Evolutionary conservation across 2,329 filamentous ascomycete genomes (phyloP), one percentile per base, ranked within the genome.

Genomic region (Cordyceps tenuipes): DNA sequence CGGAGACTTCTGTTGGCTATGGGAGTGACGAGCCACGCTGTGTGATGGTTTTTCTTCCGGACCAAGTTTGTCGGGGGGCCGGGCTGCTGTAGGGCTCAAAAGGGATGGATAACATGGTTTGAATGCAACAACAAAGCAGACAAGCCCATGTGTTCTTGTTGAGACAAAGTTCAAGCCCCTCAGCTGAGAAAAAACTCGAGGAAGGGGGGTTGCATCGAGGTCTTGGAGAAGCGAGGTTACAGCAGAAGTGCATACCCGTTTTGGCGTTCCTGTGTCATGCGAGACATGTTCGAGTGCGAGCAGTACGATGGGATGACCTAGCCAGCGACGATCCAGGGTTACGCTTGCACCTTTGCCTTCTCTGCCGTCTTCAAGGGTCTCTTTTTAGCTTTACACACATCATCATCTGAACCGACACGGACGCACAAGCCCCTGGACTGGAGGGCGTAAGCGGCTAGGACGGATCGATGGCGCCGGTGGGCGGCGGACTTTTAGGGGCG

Each of bases 361-460:
- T n/a, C n/a, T n/a, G n/a, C 34, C 34, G 34, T 13, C 26, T 55
- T 55, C 41, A 46, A 55, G 52, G 52, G 41, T 46, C 41, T 13
- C 23, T 19, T 46, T 1, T 54, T 31, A 13, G 52, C 52, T 55
- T 55, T 55, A 55, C 26, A 41, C 44, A 47, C 34, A 29, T 21
- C 34, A 36, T 43, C 44, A 57, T 50, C 55, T 46, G 55, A 31
- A 43, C 46, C 21, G 55, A 34, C 29, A 26, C 29, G 5, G 21
- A 5, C 5, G 34, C 31, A 12, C 41, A 26, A 4, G 29, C 29
- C 29, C 19, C 34, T 10, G 29, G 26, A 6, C 26, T 29, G 26
- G 26, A 17, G 44, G 54, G 46, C 44, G 54, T 57, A 57, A 57
- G 54, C 54, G 54, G 54, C 31, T 57, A 57, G 31, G 54, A 57